Percentiles rank a stretch among this genome's conserved stretches.
Conservation (phyloP, 768 basidiomycete species). For the Lentinula aciculospora region DNA sequence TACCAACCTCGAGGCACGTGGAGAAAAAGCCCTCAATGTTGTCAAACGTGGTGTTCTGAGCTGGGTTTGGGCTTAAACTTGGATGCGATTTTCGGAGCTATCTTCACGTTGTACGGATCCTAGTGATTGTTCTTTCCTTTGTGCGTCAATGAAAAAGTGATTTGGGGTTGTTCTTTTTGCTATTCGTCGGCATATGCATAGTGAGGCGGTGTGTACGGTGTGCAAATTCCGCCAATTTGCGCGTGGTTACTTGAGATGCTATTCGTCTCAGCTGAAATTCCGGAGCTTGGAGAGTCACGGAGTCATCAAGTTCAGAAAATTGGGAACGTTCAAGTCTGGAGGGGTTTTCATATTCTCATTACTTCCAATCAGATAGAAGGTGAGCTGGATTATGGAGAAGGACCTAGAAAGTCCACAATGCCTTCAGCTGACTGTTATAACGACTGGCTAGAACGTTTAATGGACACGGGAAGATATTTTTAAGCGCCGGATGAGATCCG, state of each 20-base stretch:
- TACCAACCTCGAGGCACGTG: conserved; percentile 20
- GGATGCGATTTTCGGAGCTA: not conserved
- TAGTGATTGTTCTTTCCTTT: conserved; percentile 1
- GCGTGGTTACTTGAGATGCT: not conserved
- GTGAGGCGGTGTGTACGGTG: not conserved
- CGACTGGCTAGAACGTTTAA: no score
- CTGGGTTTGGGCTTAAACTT: conserved; percentile 4
- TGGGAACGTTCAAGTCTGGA: not conserved
- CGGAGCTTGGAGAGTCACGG: no score
- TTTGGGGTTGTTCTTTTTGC: not conserved
- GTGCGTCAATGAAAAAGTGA: conserved; percentile 4
- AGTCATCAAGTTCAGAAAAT: not conserved
- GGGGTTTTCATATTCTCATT: not conserved
- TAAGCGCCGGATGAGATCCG: conserved; percentile 7
- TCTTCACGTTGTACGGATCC: not conserved
- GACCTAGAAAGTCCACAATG: not conserved
- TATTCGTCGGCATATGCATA: no score
- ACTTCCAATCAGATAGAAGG: not conserved
- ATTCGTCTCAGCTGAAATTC: not conserved
- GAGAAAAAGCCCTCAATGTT: conserved; percentile 8
- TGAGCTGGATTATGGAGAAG: not conserved
- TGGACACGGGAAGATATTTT: no score
- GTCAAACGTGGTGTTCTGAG: conserved; percentile 1
- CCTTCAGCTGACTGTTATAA: no score
- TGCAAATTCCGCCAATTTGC: not conserved